Conservation (phyloP, 2,329 filamentous ascomycete species). For the Aspergillus awamori region DNA sequence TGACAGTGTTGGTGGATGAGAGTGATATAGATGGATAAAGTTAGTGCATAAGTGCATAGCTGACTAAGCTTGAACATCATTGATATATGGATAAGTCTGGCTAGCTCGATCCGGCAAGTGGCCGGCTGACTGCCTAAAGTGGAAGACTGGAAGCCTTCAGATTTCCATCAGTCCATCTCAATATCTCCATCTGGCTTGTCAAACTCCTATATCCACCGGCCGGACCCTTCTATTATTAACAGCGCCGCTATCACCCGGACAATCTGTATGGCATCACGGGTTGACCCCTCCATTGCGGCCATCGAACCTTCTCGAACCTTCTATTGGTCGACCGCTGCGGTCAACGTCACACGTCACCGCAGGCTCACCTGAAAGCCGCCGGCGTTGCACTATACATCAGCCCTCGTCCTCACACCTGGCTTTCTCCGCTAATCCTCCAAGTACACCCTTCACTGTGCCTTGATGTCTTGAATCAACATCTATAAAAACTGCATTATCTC, state of each 20-base stretch:
- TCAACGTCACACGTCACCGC: constrained; percentile 39
- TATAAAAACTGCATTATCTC: not conserved
- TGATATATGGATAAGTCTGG: too few species aligned
- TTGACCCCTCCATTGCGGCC: not conserved
- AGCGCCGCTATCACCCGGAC: not conserved
- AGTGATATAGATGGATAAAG: too few species aligned
- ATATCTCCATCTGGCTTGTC: too few species aligned
- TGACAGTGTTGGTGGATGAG: too few species aligned
- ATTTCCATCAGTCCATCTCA: too few species aligned
- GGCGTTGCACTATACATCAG: not conserved
- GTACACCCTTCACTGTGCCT: not conserved
- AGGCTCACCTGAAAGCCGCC: constrained; percentile 22
- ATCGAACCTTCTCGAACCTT: constrained; percentile 45
- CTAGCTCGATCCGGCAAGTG: too few species aligned
- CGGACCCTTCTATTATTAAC: not conserved
- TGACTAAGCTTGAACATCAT: not conserved
- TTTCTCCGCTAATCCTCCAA: constrained; percentile 1
- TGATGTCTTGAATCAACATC: not conserved
- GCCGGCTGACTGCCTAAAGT: too few species aligned
- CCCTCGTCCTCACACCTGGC: not conserved
- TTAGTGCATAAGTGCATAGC: not conserved
- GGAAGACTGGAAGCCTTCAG: too few species aligned
- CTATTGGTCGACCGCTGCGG: constrained; percentile 25
- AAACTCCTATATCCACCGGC: too few species aligned
- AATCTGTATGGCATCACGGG: not conserved